Conservation (phyloP, 768 basidiomycete genomes). For the Termitomyces sp. region DNA sequence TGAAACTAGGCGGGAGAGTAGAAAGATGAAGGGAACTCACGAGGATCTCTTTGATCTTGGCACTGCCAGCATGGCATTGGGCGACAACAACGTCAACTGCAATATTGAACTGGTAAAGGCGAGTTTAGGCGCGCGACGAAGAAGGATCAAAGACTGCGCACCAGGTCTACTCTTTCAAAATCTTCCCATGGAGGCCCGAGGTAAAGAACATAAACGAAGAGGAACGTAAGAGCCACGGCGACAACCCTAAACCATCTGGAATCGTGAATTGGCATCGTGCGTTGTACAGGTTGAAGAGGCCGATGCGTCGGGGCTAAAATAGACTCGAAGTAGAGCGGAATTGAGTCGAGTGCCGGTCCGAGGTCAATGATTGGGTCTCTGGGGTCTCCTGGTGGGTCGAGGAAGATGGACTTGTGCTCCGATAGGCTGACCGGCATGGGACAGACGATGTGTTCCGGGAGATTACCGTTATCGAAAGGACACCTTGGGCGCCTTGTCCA, state of each 20-base stretch:
- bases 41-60: background rate
- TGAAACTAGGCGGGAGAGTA: background rate
- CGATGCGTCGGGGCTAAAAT: background rate
- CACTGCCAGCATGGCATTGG: background rate
- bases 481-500: background rate
- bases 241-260: background rate
- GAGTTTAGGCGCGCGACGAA: too few relatives aligned
- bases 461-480: background rate
- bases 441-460: background rate
- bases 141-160: too few relatives aligned
- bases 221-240: background rate
- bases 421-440: background rate
- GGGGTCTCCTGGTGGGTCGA: background rate
- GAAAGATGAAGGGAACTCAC: background rate
- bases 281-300: background rate
- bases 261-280: background rate
- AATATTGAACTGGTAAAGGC: too few relatives aligned
- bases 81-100: background rate
- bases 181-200: background rate
- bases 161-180: too few relatives aligned
- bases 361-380: background rate
- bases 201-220: background rate
- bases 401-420: background rate
- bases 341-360: background rate
- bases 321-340: background rate